Evolutionary conservation across 1,284 basidiomycete genomes (phyloP).

Genomic region (Rhodotorula sp.): DNA sequence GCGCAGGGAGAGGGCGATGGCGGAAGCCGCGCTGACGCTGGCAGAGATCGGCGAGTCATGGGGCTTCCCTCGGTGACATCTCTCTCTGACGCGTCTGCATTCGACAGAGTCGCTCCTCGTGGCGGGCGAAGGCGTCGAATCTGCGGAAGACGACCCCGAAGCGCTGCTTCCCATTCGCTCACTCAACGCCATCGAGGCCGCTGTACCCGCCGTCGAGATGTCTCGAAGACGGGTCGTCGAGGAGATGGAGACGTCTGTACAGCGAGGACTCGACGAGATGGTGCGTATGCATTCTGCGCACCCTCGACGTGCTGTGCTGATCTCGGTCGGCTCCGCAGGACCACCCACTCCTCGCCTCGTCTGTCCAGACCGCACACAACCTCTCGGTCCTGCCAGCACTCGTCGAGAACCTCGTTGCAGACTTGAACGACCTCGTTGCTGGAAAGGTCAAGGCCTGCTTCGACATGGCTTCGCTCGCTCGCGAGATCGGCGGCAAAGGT

Average conservation of each 20-base stretch:
- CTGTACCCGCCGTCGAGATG: slow-evolving; percentile 69
- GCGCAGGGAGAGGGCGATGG: slow-evolving; percentile 70
- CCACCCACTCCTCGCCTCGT: slow-evolving; percentile 81
- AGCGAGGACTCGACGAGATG: slow-evolving; percentile 68
- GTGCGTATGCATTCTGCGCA: slow-evolving; percentile 8
- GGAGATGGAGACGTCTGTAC: slow-evolving; percentile 85
- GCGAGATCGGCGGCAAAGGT: slow-evolving; percentile 77
- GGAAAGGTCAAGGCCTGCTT: slow-evolving; percentile 54
- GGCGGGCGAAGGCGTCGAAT: slow-evolving; percentile 11
- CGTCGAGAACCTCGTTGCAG: slow-evolving; percentile 72
- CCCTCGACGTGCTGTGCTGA: slow-evolving; percentile 1
- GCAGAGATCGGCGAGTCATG: slow-evolving; percentile 74
- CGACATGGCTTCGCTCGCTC: slow-evolving; percentile 78
- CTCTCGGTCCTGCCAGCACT: slow-evolving; percentile 78
- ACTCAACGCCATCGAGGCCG: slow-evolving; percentile 66
- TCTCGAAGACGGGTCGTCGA: slow-evolving; percentile 66
- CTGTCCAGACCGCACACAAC: slow-evolving; percentile 92
- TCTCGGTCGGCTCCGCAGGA: slow-evolving; percentile 58
- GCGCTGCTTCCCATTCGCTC: slow-evolving; percentile 59
- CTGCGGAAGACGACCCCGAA: slow-evolving; percentile 22
- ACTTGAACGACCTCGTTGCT: slow-evolving; percentile 80
- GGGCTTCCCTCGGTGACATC: not conserved
- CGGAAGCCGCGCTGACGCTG: slow-evolving; percentile 84
- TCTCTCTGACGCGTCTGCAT: not conserved
- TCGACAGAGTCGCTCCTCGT: slow-evolving; percentile 18